phyloP scores from a whole-genome alignment of 2,329 filamentous ascomycete genomes.

The Pyricularia grisea region DNA sequence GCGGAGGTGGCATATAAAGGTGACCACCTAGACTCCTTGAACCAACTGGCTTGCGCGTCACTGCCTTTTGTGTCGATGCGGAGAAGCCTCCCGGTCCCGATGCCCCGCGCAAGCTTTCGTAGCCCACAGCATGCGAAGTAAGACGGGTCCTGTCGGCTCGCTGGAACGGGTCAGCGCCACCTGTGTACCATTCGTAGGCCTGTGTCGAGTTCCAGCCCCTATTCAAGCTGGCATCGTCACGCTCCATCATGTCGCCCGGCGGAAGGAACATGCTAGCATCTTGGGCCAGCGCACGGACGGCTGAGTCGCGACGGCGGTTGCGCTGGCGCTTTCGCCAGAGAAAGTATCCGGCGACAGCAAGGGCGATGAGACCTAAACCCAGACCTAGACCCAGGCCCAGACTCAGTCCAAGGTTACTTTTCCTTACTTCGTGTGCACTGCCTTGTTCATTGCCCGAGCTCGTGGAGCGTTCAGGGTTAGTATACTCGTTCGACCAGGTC shows the following conservation, averaged over 20 bases:
- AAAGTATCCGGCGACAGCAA: conserved; percentile 30
- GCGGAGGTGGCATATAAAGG: conserved; percentile 10
- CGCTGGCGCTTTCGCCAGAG: conserved; percentile 39
- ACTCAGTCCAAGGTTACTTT: conserved; percentile 48
- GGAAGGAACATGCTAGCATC: conserved; percentile 36
- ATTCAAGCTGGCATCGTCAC: conserved; percentile 13
- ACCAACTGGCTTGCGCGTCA: conserved; percentile 2
- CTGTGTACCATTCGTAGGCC: conserved; percentile 33
- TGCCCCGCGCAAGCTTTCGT: conserved; percentile 35
- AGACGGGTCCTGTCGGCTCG: conserved; percentile 15
- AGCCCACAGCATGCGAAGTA: conserved; percentile 30
- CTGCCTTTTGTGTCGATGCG: conserved; percentile 6
- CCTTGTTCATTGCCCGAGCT: conserved; percentile 6
- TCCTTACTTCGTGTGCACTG: conserved; percentile 6
- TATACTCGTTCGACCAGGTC: conserved; percentile 41
- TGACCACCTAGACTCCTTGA: neutral
- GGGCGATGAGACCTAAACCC: conserved; percentile 33
- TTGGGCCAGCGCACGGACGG: conserved; percentile 38
- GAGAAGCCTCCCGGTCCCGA: conserved; percentile 11
- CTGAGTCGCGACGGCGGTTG: conserved; percentile 29
- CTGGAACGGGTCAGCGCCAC: conserved; percentile 32
- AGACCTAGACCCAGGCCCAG: conserved; percentile 57
- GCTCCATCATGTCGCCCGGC: conserved; percentile 37
- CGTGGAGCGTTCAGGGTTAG: conserved; percentile 26
- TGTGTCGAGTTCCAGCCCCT: conserved; percentile 9